A percentile compares a stretch with the other conserved stretches of the same genome.
phyloP scores from a whole-genome alignment of 139 green algal genomes.

The Chlorella sp. region DNA sequence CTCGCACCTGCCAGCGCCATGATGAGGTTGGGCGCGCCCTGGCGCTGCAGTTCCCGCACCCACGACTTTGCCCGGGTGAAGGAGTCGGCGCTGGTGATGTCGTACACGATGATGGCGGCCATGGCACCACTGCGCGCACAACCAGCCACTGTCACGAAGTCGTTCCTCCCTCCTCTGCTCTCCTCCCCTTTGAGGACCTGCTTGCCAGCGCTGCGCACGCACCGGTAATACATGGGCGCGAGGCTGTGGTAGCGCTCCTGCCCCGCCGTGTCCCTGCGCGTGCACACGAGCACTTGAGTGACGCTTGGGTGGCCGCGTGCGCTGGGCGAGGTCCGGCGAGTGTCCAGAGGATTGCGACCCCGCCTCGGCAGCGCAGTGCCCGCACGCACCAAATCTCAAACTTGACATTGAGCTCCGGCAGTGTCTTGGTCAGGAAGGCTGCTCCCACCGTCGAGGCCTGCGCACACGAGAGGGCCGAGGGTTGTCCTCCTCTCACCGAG shows the following conservation, averaged over 20 bases:
- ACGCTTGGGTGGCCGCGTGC: too few species aligned
- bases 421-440: conserved; percentile 96
- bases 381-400: conserved; percentile 94
- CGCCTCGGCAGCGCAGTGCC: neutral
- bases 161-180: neutral
- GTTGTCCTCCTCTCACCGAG: too few species aligned
- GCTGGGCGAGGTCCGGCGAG: too few species aligned
- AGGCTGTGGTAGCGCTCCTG: conserved; percentile 98
- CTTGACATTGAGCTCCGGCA: conserved; percentile 93
- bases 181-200: neutral
- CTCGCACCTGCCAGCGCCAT: conserved; percentile 84
- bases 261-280: conserved; percentile 88
- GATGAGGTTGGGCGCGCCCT: conserved; percentile 87
- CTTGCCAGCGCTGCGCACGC: too few species aligned
- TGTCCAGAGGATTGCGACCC: neutral
- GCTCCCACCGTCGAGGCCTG: conserved; percentile 97
- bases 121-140: conserved; percentile 4
- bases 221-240: conserved; percentile 98
- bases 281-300: too few species aligned
- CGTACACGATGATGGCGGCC: conserved; percentile 85
- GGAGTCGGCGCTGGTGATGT: conserved; percentile 70
- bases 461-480: too few species aligned
- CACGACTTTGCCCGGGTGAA: conserved; percentile 93
- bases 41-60: conserved; percentile 82
- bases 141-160: neutral